Percentiles rank a stretch among this genome's conserved stretches.
Evolutionary conservation across 768 basidiomycete species (phyloP).

Genomic region (Cyathus striatus): DNA sequence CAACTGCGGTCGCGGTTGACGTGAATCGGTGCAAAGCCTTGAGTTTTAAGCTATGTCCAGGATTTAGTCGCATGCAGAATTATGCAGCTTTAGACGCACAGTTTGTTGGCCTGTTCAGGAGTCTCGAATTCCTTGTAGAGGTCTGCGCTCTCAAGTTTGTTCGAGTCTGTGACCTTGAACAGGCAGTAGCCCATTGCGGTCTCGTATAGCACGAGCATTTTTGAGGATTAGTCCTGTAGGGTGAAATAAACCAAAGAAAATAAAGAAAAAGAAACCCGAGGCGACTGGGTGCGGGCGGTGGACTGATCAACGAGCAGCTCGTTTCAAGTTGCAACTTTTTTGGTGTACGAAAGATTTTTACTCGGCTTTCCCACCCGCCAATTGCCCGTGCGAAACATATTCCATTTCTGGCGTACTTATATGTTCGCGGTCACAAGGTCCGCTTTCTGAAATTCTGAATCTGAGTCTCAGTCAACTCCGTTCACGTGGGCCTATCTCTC

Average conservation of each 20-base stretch:
- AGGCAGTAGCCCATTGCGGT: conserved; percentile 96
- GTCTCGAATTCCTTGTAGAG: conserved; percentile 91
- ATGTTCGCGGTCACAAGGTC: no score
- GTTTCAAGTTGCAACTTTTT: conserved; percentile 24
- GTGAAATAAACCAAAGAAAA: conserved; percentile 7
- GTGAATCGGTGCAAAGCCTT: conserved; percentile 95
- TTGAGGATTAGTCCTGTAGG: conserved; percentile 10
- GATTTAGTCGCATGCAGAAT: not conserved
- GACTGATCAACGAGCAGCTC: conserved; percentile 14
- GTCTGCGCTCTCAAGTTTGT: conserved; percentile 82
- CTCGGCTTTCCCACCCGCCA: conserved; percentile 8
- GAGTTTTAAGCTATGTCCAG: conserved; percentile 70
- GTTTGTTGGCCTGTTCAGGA: conserved; percentile 85
- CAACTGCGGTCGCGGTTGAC: conserved; percentile 94
- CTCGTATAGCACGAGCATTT: conserved; percentile 96
- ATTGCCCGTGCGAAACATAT: conserved; percentile 18
- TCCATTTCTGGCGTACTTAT: no score
- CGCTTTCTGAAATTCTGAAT: no score
- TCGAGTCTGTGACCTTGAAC: conserved; percentile 90
- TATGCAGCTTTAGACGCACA: conserved; percentile 50
- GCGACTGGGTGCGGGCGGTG: conserved; percentile 8
- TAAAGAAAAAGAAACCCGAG: conserved; percentile 7
- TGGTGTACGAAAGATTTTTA: conserved; percentile 8
- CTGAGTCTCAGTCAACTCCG: not conserved
- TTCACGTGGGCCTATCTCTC: not conserved